Conservation (phyloP, 768 basidiomycete genomes). For the Lentinula edodes region DNA sequence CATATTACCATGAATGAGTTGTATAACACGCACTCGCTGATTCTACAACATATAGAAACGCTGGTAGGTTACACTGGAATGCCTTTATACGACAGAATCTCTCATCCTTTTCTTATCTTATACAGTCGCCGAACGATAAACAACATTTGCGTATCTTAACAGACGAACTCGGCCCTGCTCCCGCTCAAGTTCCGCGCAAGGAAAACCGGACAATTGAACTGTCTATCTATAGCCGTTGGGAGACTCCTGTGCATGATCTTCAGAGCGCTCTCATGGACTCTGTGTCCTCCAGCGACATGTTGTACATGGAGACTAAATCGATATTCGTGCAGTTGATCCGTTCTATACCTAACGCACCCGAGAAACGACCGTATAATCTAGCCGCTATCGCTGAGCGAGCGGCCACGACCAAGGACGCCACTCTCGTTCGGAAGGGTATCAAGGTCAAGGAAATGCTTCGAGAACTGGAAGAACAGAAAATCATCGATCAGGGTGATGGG, state of each 20-base stretch:
- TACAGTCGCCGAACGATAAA: slow-evolving; percentile 93
- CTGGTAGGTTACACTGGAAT: slow-evolving; percentile 51
- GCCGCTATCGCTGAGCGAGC: slow-evolving; percentile 87
- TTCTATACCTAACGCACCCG: slow-evolving; percentile 79
- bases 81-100: background rate
- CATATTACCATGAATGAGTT: slow-evolving; percentile 98
- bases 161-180: slow-evolving; percentile 92
- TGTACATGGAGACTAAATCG: slow-evolving; percentile 99
- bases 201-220: slow-evolving; percentile 95
- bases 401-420: slow-evolving; percentile 95
- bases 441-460: slow-evolving; percentile 99
- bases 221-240: slow-evolving; percentile 94
- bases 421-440: slow-evolving; percentile 93
- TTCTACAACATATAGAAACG: slow-evolving; percentile 91
- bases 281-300: slow-evolving; percentile 95
- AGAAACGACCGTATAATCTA: slow-evolving; percentile 87
- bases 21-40: slow-evolving; percentile 96
- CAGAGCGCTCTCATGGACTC: slow-evolving; percentile 96
- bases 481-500: slow-evolving; percentile 77
- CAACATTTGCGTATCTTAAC: slow-evolving; percentile 94
- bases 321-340: slow-evolving; percentile 98
- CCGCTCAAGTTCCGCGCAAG: slow-evolving; percentile 93
- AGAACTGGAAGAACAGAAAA: slow-evolving; percentile 86
- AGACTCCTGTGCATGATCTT: slow-evolving; percentile 97
- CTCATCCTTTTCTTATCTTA: slow-evolving; percentile 1